Percentiles rank a stretch among this genome's conserved stretches.
phyloP scores from a whole-genome alignment of 1,284 basidiomycete species.

The Marasmius oreades region DNA sequence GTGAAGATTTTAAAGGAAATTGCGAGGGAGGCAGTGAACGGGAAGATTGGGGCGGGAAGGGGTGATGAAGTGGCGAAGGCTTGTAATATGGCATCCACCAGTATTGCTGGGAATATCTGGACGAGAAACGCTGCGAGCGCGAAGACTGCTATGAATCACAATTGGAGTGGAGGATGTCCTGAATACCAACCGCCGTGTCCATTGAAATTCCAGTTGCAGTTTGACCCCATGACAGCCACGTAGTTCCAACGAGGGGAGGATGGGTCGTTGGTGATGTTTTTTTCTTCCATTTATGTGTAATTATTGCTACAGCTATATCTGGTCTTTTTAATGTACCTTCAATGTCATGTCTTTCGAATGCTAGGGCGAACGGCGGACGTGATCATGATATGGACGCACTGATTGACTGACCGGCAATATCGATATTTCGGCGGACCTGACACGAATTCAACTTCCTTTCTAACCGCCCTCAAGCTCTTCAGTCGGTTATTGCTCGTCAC shows the following conservation, averaged over 20 bases:
- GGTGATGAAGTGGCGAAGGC: slow-evolving; percentile 20
- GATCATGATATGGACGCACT: no score
- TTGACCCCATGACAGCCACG: background rate
- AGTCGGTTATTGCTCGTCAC: background rate
- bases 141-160: slow-evolving; percentile 11
- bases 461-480: background rate
- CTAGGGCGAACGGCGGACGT: no score
- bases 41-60: background rate
- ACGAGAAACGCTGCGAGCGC: slow-evolving; percentile 20
- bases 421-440: background rate
- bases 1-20: slow-evolving; percentile 21
- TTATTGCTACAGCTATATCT: no score
- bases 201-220: background rate
- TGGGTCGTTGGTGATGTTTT: background rate
- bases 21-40: slow-evolving; percentile 1
- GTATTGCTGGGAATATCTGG: slow-evolving; percentile 23
- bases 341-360: no score
- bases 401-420: background rate
- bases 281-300: background rate
- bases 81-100: slow-evolving; percentile 22
- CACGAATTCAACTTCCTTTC: background rate
- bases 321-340: no score
- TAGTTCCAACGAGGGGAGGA: background rate
- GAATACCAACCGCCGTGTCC: slow-evolving; percentile 13
- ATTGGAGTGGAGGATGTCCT: slow-evolving; percentile 16